Evolutionary conservation across 352 stramenopile genomes (phyloP), one percentile per base, ranked within the genome.

Genomic region (Globisporangium abappressorium): DNA sequence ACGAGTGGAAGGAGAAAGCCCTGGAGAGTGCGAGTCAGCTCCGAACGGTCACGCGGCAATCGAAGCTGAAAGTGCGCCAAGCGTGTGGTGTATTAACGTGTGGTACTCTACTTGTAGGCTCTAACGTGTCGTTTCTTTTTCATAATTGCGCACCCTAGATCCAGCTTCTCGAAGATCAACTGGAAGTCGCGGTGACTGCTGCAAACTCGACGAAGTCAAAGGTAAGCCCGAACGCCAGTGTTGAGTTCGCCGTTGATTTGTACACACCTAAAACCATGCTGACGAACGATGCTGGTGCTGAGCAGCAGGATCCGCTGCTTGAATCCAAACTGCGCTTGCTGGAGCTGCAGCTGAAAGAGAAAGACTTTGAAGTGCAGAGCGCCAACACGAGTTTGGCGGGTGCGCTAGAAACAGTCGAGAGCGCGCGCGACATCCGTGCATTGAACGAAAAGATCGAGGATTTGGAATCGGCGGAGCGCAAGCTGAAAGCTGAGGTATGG

Each of bases 261-360:
- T 22, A 43, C 11, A 33, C 28, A 33, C 28, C 28, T 33, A 20
- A 57, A 20, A 30, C n/a, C 4, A 20, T 33, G 8, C n/a, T 54
- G 6, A 51, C 67, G 54, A 15, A 34, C 41, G 8, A 24, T 36
- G 28, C 22, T 55, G 68, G 14, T 41, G 62, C 65, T 15, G 34
- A 84, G 70, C 79, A 80, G 64, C 79, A 84, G 60, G 74, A 87
- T 30, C 81, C 79, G 54, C 77, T 90, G 66, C 64, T 88, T 56
- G 73, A 89, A 81, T 87, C 84, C 33, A 83, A 90, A 72, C 76
- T 94, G 60, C 78, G 82, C 62, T 76, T 92, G 59, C 68, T 94
- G 34, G 72, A 91, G 68, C 75, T 75, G 26, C 79, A 89, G 60
- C 60, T 94, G n/a, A 80, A 77, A 53, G 73, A 92, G 38, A 88